Evolutionary conservation across 495 filamentous ascomycete genomes (phyloP).

Genomic region (Aspergillus ellipticus): DNA sequence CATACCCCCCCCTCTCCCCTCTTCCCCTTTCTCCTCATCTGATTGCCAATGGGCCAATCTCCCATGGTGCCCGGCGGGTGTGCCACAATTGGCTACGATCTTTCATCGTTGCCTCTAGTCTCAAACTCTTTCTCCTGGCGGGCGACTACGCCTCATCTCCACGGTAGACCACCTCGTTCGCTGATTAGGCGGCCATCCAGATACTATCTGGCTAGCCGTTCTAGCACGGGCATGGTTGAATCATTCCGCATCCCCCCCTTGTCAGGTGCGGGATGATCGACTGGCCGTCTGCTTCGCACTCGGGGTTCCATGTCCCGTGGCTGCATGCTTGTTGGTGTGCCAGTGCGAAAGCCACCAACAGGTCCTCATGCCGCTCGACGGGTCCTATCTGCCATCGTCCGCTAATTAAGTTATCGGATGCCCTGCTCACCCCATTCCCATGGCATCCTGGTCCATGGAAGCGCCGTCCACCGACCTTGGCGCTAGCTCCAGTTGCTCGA

Average conservation of each 20-base stretch:
- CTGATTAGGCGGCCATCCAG: too few species aligned
- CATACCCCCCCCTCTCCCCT: not conserved
- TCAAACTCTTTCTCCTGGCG: constrained; percentile 6
- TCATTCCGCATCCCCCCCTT: constrained; percentile 3
- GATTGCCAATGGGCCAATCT: not conserved
- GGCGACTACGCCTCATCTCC: not conserved
- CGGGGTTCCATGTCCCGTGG: constrained; percentile 17
- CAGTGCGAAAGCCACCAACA: constrained; percentile 22
- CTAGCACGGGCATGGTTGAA: not conserved
- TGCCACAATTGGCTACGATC: constrained; percentile 6
- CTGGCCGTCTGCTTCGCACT: constrained; percentile 20
- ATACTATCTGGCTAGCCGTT: not conserved
- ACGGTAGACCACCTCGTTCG: not conserved
- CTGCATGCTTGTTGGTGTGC: constrained; percentile 39
- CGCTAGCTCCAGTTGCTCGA: constrained; percentile 35
- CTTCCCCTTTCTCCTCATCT: not conserved
- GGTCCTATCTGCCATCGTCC: constrained; percentile 30
- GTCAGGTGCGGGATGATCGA: constrained; percentile 19
- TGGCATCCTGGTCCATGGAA: constrained; percentile 14
- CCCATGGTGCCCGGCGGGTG: not conserved
- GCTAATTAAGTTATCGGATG: constrained; percentile 30
- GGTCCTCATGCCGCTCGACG: constrained; percentile 12
- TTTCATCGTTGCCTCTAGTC: not conserved
- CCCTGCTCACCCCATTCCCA: constrained; percentile 9
- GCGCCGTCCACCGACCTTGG: constrained; percentile 19